A percentile compares a stretch with the other conserved stretches of the same genome.
These are phyloP conservation scores for Sporisorium scitamineum DNA, from an alignment of 1,284 basidiomycete species.

Conservation along the genomic window DNA sequence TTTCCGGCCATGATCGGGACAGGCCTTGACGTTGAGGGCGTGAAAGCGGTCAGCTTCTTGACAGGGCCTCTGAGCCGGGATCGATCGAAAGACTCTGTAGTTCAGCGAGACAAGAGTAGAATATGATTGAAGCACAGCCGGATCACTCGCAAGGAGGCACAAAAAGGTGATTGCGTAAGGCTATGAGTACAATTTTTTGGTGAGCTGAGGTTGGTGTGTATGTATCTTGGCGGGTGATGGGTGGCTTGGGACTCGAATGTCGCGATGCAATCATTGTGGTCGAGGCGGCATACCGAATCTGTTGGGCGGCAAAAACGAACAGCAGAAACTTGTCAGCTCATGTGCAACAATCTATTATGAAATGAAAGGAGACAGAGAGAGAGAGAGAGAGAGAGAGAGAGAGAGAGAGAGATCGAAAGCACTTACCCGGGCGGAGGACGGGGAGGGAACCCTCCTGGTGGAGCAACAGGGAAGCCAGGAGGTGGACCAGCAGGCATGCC, in stretches of 20 bases:
- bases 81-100: too few species aligned
- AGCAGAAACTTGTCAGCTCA: not conserved
- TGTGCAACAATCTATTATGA: too few species aligned
- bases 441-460: conserved; percentile 40
- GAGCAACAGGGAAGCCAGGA: conserved; percentile 40
- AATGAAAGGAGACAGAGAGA: not conserved
- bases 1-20: not conserved
- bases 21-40: not conserved
- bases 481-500: conserved; percentile 47
- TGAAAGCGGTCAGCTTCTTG: not conserved
- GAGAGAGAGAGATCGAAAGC: too few species aligned
- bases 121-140: not conserved
- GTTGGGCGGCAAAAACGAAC: not conserved
- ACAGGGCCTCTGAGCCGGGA: not conserved
- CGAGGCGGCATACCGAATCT: conserved; percentile 52
- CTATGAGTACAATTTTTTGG: conserved; percentile 29
- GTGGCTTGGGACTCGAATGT: not conserved
- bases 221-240: not conserved
- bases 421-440: conserved; percentile 48
- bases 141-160: not conserved
- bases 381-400: too few species aligned
- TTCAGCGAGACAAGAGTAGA: not conserved
- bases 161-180: not conserved
- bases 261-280: conserved; percentile 29
- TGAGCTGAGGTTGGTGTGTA: not conserved